These are phyloP conservation scores for Xylaria sp. DNA, from an alignment of 2,329 filamentous ascomycete genomes.

Conservation along the genomic window DNA sequence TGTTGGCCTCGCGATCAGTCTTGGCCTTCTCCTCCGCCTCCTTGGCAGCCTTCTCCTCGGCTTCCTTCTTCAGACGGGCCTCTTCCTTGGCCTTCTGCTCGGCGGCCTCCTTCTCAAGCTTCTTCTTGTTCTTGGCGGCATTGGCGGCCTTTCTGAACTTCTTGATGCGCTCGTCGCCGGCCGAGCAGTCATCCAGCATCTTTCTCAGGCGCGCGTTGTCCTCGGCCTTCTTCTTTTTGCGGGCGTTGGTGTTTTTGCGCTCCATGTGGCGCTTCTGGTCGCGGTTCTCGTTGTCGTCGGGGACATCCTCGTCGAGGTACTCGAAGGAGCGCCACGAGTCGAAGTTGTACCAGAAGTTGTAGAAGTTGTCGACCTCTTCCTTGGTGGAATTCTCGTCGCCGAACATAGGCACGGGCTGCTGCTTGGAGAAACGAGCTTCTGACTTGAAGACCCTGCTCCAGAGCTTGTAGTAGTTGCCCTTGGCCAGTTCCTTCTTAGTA, in stretches of 20 bases:
- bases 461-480: conserved; percentile 93
- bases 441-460: conserved; percentile 92
- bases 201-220: conserved; percentile 91
- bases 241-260: conserved; percentile 96
- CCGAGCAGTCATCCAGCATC: conserved; percentile 86
- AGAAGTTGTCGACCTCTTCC: conserved; percentile 93
- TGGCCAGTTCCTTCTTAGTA: conserved; percentile 86
- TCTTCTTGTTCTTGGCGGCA: conserved; percentile 96
- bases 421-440: conserved; percentile 92
- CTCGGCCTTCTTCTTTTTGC: conserved; percentile 99
- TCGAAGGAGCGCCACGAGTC: conserved; percentile 98
- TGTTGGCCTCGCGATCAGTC: conserved; percentile 80
- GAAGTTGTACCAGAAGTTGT: conserved; percentile 99
- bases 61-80: conserved; percentile 82
- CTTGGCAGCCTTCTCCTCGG: conserved; percentile 80
- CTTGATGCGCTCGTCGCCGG: conserved; percentile 95
- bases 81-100: conserved; percentile 90
- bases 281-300: conserved; percentile 98
- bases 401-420: conserved; percentile 86
- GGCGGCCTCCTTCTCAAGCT: conserved; percentile 88
- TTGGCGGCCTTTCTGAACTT: conserved; percentile 92
- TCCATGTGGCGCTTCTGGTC: conserved; percentile 99
- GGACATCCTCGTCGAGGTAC: conserved; percentile 98
- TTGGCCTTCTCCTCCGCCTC: conserved; percentile 91
- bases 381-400: conserved; percentile 86